Conservation (phyloP, 768 basidiomycete genomes). For the Tulasnella sp. region DNA sequence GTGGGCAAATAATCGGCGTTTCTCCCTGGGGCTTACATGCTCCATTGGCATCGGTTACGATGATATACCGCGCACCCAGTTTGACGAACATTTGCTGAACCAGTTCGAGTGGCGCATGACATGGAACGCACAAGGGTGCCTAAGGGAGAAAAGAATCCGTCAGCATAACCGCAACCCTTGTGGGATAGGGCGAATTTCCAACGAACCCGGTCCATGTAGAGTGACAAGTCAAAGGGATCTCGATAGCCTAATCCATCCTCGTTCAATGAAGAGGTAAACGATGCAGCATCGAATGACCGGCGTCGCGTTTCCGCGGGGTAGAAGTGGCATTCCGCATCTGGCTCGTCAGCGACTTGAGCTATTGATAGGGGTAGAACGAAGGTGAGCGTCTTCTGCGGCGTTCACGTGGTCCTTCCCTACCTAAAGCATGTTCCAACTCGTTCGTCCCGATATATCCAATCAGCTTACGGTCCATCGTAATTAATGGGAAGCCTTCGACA, state of each 20-base stretch:
- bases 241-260: conserved; percentile 26
- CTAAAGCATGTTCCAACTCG: conserved; percentile 88
- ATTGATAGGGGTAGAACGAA: background rate
- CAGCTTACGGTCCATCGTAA: conserved; percentile 54
- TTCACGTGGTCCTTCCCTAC: conserved; percentile 39
- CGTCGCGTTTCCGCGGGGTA: conserved; percentile 27
- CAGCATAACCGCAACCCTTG: background rate
- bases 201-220: conserved; percentile 82
- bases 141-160: conserved; percentile 29
- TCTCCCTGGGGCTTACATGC: conserved; percentile 48
- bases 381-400: background rate
- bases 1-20: background rate
- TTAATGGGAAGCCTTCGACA: conserved; percentile 78
- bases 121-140: conserved; percentile 82
- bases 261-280: conserved; percentile 23
- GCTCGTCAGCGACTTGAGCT: conserved; percentile 71
- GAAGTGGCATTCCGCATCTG: conserved; percentile 61
- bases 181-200: background rate
- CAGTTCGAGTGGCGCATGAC: conserved; percentile 81
- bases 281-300: conserved; percentile 18
- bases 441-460: conserved; percentile 86
- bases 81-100: conserved; percentile 92
- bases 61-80: conserved; percentile 82
- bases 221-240: conserved; percentile 71
- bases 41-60: conserved; percentile 76